These are phyloP conservation scores for Erodium trifolium DNA, from an alignment of 441 rosid genomes.

Conservation along the genomic window DNA sequence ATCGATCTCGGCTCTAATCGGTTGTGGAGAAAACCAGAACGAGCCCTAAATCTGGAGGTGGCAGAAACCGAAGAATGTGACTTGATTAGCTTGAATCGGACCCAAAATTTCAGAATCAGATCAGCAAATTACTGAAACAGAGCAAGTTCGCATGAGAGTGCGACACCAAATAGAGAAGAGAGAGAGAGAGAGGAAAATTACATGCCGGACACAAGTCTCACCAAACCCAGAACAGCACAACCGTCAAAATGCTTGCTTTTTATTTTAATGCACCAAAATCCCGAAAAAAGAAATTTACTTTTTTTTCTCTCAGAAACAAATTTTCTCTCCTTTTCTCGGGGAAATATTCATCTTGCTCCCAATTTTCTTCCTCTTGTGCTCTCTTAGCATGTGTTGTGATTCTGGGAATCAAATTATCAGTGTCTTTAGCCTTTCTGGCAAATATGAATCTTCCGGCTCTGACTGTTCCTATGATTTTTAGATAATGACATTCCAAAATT, in stretches of 20 bases:
- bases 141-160: not conserved
- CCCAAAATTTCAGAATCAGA: not conserved
- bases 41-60: constrained; percentile 5
- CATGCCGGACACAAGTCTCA: constrained; percentile 2
- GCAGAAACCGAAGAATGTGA: constrained; percentile 2
- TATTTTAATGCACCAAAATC: not conserved
- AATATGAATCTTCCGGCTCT: too few relatives aligned
- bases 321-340: not conserved
- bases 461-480: too few relatives aligned
- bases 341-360: not conserved
- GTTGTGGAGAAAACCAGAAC: not conserved
- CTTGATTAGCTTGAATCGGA: not conserved
- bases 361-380: too few relatives aligned
- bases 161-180: not conserved
- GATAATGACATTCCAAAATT: too few relatives aligned
- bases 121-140: not conserved
- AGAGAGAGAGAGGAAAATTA: not conserved
- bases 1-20: not conserved
- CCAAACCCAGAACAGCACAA: constrained; percentile 3
- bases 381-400: not conserved
- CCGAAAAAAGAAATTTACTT: not conserved
- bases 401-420: not conserved
- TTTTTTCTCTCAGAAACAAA: too few relatives aligned
- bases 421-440: not conserved
- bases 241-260: constrained; percentile 2